A percentile compares a stretch with the other conserved stretches of the same genome.
phyloP scores from a whole-genome alignment of 2,329 filamentous ascomycete genomes.

The Colletotrichum sp. region DNA sequence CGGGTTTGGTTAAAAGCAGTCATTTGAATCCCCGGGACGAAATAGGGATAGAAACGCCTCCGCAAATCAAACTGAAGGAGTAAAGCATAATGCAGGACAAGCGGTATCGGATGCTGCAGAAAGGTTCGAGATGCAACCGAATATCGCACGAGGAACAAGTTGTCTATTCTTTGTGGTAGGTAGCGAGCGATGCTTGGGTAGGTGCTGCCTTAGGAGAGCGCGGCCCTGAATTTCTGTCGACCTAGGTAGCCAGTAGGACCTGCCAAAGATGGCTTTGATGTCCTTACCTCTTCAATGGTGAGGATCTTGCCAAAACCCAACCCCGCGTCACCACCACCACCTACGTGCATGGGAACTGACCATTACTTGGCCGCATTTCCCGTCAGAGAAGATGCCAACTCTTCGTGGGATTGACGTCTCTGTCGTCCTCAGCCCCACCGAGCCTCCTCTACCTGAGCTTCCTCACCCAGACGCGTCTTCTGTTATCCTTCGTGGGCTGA shows the following conservation, averaged over 20 bases:
- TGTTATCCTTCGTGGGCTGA: slow-evolving; percentile 34
- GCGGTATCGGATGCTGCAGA: background rate
- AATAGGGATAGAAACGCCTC: background rate
- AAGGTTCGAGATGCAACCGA: background rate
- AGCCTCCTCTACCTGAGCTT: slow-evolving; percentile 54
- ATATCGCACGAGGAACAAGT: background rate
- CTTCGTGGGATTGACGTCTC: slow-evolving; percentile 55
- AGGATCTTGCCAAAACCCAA: background rate
- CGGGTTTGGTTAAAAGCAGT: background rate
- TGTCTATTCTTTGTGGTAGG: background rate
- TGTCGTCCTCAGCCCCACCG: slow-evolving; percentile 40
- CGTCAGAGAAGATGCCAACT: slow-evolving; percentile 46
- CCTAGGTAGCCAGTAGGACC: background rate
- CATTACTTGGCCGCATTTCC: background rate
- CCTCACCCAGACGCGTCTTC: slow-evolving; percentile 58
- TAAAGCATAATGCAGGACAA: background rate
- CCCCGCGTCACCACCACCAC: background rate
- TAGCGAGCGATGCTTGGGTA: background rate
- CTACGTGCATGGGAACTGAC: background rate
- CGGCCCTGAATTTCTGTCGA: background rate
- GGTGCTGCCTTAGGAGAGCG: background rate
- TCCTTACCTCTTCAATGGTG: background rate
- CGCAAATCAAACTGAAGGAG: background rate
- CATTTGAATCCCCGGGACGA: background rate
- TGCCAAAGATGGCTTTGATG: background rate